Evolutionary conservation across 2,329 filamentous ascomycete species (phyloP).

Genomic region (Falciphora oryzae): DNA sequence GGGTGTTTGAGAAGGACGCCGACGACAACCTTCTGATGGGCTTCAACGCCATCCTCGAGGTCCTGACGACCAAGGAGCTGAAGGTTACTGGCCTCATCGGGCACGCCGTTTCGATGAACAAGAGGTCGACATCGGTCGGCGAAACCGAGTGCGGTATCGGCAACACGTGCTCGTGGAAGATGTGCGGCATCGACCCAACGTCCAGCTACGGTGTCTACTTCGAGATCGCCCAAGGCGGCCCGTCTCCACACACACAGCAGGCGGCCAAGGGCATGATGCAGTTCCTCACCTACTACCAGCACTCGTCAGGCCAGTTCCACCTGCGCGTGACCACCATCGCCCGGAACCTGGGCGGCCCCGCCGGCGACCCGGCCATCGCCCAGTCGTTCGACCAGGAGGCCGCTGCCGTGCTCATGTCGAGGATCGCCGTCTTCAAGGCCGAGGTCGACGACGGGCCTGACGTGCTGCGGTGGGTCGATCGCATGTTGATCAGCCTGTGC

Average conservation of each 20-base stretch:
- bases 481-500: constrained; percentile 96
- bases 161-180: constrained; percentile 99
- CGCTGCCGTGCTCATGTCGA: constrained; percentile 95
- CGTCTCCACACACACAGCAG: constrained; percentile 67
- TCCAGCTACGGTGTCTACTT: constrained; percentile 97
- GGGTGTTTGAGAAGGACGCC: constrained; percentile 94
- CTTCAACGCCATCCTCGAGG: constrained; percentile 94
- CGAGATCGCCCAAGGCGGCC: constrained; percentile 91
- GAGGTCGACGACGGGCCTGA: constrained; percentile 99
- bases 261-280: constrained; percentile 95
- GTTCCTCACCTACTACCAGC: constrained; percentile 97
- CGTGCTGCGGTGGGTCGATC: constrained; percentile 94
- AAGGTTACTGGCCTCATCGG: constrained; percentile 98
- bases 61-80: constrained; percentile 93
- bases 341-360: constrained; percentile 83
- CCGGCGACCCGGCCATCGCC: constrained; percentile 88
- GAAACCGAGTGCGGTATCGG: constrained; percentile 98
- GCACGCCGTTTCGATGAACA: constrained; percentile 93
- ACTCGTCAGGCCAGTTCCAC: constrained; percentile 93
- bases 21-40: constrained; percentile 96
- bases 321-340: constrained; percentile 92
- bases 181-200: constrained; percentile 94
- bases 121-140: constrained; percentile 93
- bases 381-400: constrained; percentile 99
- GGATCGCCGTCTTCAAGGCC: constrained; percentile 97